These are phyloP conservation scores for Allantophomopsis lycopodina DNA, from an alignment of 2,329 filamentous ascomycete species.

Conservation along the genomic window DNA sequence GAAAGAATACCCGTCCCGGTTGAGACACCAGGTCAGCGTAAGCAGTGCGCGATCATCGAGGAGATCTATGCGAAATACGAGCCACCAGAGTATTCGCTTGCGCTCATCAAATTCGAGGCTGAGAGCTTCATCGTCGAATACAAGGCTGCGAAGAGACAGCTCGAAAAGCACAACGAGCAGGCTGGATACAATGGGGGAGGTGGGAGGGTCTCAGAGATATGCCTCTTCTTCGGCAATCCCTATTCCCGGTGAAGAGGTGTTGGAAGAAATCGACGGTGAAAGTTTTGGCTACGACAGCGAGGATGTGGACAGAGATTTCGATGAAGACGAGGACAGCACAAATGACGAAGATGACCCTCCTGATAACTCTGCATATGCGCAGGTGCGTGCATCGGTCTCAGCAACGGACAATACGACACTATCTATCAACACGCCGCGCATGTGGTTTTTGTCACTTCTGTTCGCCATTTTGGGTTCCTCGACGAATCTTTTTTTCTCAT, in stretches of 20 bases:
- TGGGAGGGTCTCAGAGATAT: constrained; percentile 10
- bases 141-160: background rate
- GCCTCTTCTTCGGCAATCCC: constrained; percentile 7
- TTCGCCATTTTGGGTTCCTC: constrained; percentile 73
- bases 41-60: constrained; percentile 1
- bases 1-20: constrained; percentile 11
- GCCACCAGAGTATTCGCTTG: constrained; percentile 3
- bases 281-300: constrained; percentile 26
- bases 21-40: constrained; percentile 13
- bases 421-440: constrained; percentile 79
- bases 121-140: background rate
- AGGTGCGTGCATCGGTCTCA: constrained; percentile 68
- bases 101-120: constrained; percentile 4
- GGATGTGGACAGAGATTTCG: constrained; percentile 21
- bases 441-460: constrained; percentile 71
- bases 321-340: constrained; percentile 18
- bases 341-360: constrained; percentile 30
- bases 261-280: constrained; percentile 8
- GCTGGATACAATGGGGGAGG: constrained; percentile 7
- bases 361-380: constrained; percentile 64
- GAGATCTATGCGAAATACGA: constrained; percentile 3
- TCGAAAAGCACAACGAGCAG: constrained; percentile 4
- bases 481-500: constrained; percentile 77
- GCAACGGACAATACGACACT: constrained; percentile 61
- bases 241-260: constrained; percentile 6